phyloP scores from a whole-genome alignment of 495 filamentous ascomycete genomes.

The Poronia punctata region DNA sequence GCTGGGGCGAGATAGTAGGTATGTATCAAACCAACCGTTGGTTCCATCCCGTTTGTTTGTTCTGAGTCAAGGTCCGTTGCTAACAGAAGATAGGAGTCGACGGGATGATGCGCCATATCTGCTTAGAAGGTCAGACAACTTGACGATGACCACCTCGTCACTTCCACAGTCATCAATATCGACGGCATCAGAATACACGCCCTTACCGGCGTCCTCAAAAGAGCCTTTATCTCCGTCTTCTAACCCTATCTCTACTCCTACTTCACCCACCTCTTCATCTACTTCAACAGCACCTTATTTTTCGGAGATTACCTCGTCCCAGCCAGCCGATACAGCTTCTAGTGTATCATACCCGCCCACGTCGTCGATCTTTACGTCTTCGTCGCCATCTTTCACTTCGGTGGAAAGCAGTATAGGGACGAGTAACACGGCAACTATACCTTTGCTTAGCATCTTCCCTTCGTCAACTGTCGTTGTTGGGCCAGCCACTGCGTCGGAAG shows the following conservation, averaged over 20 bases:
- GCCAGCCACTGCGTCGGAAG: constrained; percentile 1
- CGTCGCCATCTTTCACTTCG: constrained; percentile 17
- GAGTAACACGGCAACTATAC: constrained; percentile 11
- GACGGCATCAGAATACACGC: not conserved
- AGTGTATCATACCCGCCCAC: not conserved
- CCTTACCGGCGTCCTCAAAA: constrained; percentile 1
- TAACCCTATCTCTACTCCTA: not conserved
- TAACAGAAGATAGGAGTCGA: constrained; percentile 16
- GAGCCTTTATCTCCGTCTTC: constrained; percentile 6
- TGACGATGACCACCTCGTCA: constrained; percentile 7
- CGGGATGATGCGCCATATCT: constrained; percentile 12
- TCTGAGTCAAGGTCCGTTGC: constrained; percentile 3
- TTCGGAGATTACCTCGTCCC: constrained; percentile 1
- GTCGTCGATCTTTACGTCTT: constrained; percentile 15
- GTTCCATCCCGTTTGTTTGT: not conserved
- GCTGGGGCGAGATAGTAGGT: constrained; percentile 22
- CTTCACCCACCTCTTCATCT: constrained; percentile 9
- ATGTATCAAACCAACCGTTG: constrained; percentile 8
- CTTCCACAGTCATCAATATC: constrained; percentile 6
- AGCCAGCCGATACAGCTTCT: not conserved
- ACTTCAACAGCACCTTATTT: constrained; percentile 3
- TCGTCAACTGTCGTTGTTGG: constrained; percentile 18
- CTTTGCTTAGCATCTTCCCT: constrained; percentile 18
- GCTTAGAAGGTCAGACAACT: constrained; percentile 16
- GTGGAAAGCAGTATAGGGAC: constrained; percentile 11